Evolutionary conservation across 2,329 filamentous ascomycete genomes (phyloP), one percentile per base, ranked within the genome.

Genomic region (Celoporthe dispersa): DNA sequence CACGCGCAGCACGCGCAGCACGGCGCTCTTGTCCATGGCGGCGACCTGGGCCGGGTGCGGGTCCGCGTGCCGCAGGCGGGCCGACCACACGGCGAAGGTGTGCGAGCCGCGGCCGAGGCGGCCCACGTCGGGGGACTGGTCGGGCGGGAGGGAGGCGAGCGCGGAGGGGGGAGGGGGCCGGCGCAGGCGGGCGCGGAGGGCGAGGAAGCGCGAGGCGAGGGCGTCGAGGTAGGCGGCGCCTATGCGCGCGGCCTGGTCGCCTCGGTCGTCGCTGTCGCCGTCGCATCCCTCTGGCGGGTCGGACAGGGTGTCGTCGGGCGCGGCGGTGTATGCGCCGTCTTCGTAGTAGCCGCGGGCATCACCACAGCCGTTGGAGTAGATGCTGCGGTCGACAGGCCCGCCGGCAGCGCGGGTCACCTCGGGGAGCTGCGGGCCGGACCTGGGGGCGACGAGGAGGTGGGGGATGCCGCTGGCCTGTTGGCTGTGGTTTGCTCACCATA

Each of bases 251-350:
- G 74, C 74, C 53, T 81, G 78, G 16, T 76, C 72, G 19, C 74
- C 69, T 1, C 71, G 70, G 16, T 73, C 72, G 33, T 77, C 74
- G 11, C 72, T 74, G 25, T 78, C 71, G 39, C 78, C 78, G 25
- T 75, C 74, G 19, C 5, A 37, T 37, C 35, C 31, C 57, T 60
- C 35, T 31, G 3, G 35, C 9, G 16, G 28, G 57, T 22, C 14
- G 28, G 22, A 31, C 16, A 6, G 9, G 37, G 37, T 12, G 37
- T 22, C 22, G 16, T 44, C 19, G 0, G 88, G 85, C 2, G 86
- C 83, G 4, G 90, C 92, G 33, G 91, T 88, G 78, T 94, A 97
- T 51, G 93, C 92, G 64, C 94, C 94, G 74, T 97, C 92, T 22
- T 89, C 83, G 78, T 93, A 96, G 76, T 88, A 90, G 14, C 91